These are phyloP conservation scores for Amanita pseudoporphyria DNA, from an alignment of 768 basidiomycete genomes.

Conservation along the genomic window DNA sequence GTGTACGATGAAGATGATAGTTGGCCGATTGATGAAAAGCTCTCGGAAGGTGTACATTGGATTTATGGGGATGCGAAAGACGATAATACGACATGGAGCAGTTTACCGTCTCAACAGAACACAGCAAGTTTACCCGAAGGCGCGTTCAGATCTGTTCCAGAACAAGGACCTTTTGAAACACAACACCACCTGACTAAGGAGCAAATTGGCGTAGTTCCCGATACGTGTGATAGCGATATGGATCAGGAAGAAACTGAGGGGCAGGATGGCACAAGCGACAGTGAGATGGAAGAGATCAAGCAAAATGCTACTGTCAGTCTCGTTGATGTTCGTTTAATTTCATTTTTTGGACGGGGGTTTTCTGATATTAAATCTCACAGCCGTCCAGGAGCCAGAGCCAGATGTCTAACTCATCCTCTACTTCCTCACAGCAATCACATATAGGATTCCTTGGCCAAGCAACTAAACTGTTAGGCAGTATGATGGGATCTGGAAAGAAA, in stretches of 20 bases:
- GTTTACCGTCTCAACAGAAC: slow-evolving; percentile 36
- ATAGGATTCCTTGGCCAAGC: slow-evolving; percentile 63
- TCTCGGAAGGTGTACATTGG: slow-evolving; percentile 50
- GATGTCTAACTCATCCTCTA: slow-evolving; percentile 41
- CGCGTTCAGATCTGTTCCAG: slow-evolving; percentile 12
- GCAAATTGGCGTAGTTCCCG: slow-evolving; percentile 14
- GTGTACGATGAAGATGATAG: slow-evolving; percentile 53
- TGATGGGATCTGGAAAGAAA: slow-evolving; percentile 65
- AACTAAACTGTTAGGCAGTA: slow-evolving; percentile 54
- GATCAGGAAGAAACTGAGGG: slow-evolving; percentile 21
- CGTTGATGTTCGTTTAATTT: slow-evolving; percentile 30
- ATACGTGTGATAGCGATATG: slow-evolving; percentile 27
- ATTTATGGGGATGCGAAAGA: slow-evolving; percentile 49
- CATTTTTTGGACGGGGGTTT: slow-evolving; percentile 1
- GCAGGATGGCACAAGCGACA: slow-evolving; percentile 27
- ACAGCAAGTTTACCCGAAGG: slow-evolving; percentile 20
- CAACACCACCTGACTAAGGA: slow-evolving; percentile 1
- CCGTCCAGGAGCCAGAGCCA: slow-evolving; percentile 40
- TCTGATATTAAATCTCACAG: slow-evolving; percentile 14
- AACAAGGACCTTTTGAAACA: slow-evolving; percentile 5
- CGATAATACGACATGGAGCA: slow-evolving; percentile 73
- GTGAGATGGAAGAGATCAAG: slow-evolving; percentile 32
- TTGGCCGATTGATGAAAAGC: slow-evolving; percentile 65
- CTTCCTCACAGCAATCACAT: slow-evolving; percentile 43
- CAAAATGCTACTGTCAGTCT: slow-evolving; percentile 27